These are phyloP conservation scores for Solanum microdontum DNA, from an alignment of 257 asterid genomes.

Conservation along the genomic window DNA sequence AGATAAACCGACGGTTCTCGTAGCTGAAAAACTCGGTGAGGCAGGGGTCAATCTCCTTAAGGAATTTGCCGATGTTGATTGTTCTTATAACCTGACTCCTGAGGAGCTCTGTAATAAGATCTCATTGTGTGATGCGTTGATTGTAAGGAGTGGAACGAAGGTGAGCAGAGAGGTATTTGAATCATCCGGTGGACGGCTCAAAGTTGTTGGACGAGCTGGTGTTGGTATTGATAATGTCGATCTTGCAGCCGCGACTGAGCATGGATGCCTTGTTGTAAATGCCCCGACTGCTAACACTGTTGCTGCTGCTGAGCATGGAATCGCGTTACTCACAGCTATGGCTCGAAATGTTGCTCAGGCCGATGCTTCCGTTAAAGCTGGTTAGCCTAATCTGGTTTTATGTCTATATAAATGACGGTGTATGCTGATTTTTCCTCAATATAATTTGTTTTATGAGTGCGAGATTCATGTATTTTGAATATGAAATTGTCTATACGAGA, in stretches of 20 bases:
- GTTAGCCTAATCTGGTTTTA: slow-evolving; percentile 19
- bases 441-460: background rate
- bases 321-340: slow-evolving; percentile 78
- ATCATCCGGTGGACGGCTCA: slow-evolving; percentile 73
- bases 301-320: slow-evolving; percentile 96
- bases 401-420: background rate
- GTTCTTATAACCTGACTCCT: slow-evolving; percentile 66
- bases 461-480: background rate
- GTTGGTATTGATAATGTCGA: slow-evolving; percentile 95
- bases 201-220: slow-evolving; percentile 93
- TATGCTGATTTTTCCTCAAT: background rate
- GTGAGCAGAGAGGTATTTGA: slow-evolving; percentile 82
- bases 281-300: slow-evolving; percentile 94
- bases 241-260: slow-evolving; percentile 94
- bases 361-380: slow-evolving; percentile 84
- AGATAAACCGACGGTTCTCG: slow-evolving; percentile 75
- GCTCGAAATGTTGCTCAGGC: slow-evolving; percentile 85
- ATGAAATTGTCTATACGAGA: background rate
- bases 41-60: slow-evolving; percentile 66
- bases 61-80: slow-evolving; percentile 72
- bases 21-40: slow-evolving; percentile 84
- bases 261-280: slow-evolving; percentile 79
- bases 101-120: slow-evolving; percentile 84
- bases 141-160: slow-evolving; percentile 86
- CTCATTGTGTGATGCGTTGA: slow-evolving; percentile 80